Evolutionary conservation across 148 eudicot species (phyloP), one percentile per base, ranked within the genome.

Genomic region (Talinum fruticosum): DNA sequence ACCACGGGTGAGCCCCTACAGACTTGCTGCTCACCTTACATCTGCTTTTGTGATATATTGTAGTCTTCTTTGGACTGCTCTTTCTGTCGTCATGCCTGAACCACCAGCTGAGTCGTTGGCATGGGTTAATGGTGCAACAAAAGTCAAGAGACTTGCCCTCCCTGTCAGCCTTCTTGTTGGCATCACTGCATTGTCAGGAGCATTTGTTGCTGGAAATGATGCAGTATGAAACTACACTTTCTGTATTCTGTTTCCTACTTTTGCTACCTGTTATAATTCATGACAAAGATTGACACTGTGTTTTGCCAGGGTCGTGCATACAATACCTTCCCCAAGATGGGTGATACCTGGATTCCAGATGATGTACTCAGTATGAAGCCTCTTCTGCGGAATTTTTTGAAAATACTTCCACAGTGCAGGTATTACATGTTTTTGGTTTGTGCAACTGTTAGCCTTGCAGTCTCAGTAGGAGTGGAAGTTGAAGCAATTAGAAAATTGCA

Each of bases 151-250:
- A 75, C 85, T 96, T 44, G 97, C 90, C 49, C 82, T 96, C 79
- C 99, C 97, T 34, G 84, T 96, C 61, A 85, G 97, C 85, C 80
- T 96, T 74, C 89, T 96, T 80, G 97, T 96, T 78, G 97, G 97
- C 35, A 61, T 93, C 73, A 93, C 97, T 69, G 99, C 97, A 51
- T 79, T 96, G 44, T 96, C 97, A 3, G 97, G 99, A 69, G 97
- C 99, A 61, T 96, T 96, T 88, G 99, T 96, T 82, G 99, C 99
- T 53, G 97, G 99, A 73, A 96, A 96, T 89, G 99, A 96, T 81
- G 99, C 97, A 36, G 99, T 96, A 93, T 85, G 90, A 78, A 57
- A 73, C 53, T 72, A 49, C 54, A 41, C 45, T 54, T 69, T 53
- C 66, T 59, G 7, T 54, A 15, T n/a, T 44, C 76, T 8, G 61